These are phyloP conservation scores for Aspergillus steynii DNA, from an alignment of 495 filamentous ascomycete species.

Conservation along the genomic window DNA sequence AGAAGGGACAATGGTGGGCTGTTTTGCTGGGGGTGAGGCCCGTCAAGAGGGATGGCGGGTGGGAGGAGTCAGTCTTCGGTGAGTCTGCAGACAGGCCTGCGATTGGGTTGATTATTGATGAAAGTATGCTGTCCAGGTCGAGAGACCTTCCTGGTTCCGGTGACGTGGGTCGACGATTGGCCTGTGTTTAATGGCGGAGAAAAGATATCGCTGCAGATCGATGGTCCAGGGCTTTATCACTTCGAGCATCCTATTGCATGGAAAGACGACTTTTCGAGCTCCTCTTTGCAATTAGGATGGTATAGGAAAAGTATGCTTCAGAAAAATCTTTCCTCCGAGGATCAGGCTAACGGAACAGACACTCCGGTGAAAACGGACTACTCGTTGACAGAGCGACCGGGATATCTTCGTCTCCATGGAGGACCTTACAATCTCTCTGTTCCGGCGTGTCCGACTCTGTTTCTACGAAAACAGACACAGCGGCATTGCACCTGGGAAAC, in stretches of 20 bases:
- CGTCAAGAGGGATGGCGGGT: conserved; percentile 20
- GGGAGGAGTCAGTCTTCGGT: conserved; percentile 44
- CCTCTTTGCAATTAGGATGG: conserved; percentile 35
- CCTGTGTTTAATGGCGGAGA: conserved; percentile 46
- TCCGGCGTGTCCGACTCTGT: conserved; percentile 41
- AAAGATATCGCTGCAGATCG: conserved; percentile 39
- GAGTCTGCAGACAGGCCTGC: neutral
- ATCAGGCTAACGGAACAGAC: conserved; percentile 16
- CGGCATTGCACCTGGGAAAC: conserved; percentile 37
- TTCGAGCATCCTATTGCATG: conserved; percentile 25
- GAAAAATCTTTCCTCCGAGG: neutral
- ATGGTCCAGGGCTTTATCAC: conserved; percentile 31
- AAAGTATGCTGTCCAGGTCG: conserved; percentile 28
- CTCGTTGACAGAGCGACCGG: conserved; percentile 35
- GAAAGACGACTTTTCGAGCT: conserved; percentile 40
- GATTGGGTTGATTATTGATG: neutral
- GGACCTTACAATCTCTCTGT: conserved; percentile 42
- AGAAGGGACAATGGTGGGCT: conserved; percentile 45
- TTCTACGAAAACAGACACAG: conserved; percentile 46
- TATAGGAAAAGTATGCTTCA: conserved; percentile 39
- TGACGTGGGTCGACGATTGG: conserved; percentile 51
- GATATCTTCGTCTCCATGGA: conserved; percentile 40
- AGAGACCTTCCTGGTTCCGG: conserved; percentile 47
- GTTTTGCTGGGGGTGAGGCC: conserved; percentile 48
- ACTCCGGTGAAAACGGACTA: conserved; percentile 35